Conservation (phyloP, 768 basidiomycete genomes). For the Candolleomyces efflorescens region DNA sequence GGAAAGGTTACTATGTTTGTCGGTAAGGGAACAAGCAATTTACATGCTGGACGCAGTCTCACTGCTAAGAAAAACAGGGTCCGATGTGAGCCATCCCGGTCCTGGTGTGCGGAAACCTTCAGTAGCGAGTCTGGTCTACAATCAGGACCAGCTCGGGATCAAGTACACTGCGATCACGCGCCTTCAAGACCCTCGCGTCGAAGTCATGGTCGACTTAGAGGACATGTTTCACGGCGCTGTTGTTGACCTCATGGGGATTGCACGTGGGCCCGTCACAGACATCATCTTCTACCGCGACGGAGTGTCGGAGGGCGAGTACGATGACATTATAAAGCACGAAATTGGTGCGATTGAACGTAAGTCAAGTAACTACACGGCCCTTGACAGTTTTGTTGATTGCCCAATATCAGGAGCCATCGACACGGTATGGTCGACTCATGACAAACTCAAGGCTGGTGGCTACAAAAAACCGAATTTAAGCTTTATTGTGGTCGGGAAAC, state of each 20-base stretch:
- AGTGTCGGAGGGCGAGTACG: constrained; percentile 40
- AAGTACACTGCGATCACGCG: constrained; percentile 39
- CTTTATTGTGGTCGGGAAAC: constrained; percentile 60
- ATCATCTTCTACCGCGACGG: constrained; percentile 49
- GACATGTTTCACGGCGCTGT: constrained; percentile 32
- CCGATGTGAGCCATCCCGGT: constrained; percentile 60
- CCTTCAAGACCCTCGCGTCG: constrained; percentile 44
- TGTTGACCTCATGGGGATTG: constrained; percentile 8
- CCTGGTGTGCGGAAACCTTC: constrained; percentile 53
- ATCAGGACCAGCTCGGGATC: constrained; percentile 39
- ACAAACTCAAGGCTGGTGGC: neutral
- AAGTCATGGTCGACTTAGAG: constrained; percentile 41
- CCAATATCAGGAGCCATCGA: constrained; percentile 11
- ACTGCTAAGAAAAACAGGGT: constrained; percentile 29
- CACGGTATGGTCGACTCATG: neutral
- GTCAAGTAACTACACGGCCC: neutral
- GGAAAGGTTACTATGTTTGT: constrained; percentile 34
- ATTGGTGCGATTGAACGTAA: constrained; percentile 42
- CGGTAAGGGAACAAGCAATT: constrained; percentile 20
- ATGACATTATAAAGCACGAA: constrained; percentile 35
- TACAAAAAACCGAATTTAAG: constrained; percentile 34
- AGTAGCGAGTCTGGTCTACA: constrained; percentile 55
- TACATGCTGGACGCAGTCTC: neutral
- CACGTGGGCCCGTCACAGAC: constrained; percentile 14
- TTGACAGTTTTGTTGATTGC: neutral